These are phyloP conservation scores for Waitea zeae DNA, from an alignment of 1,284 basidiomycete species.

Conservation along the genomic window DNA sequence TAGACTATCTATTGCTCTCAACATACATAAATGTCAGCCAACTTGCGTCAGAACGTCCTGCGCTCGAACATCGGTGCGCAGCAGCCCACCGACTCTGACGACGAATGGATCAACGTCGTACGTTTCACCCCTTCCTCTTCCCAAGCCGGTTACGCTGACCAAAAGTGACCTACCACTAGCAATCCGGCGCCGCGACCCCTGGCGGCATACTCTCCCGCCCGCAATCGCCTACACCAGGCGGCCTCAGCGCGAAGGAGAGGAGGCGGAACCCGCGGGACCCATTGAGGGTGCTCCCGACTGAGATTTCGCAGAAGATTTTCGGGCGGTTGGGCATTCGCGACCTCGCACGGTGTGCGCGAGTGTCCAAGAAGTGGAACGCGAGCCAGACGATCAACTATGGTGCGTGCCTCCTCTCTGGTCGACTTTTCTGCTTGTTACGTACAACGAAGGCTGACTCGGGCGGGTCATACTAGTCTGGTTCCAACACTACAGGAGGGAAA, in stretches of 20 bases:
- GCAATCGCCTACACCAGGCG: conserved; percentile 17
- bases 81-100: conserved; percentile 37
- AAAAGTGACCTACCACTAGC: conserved; percentile 17
- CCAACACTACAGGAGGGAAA: conserved; percentile 66
- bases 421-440: neutral
- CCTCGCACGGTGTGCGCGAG: conserved; percentile 60
- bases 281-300: conserved; percentile 59
- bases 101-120: conserved; percentile 64
- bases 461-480: conserved; percentile 58
- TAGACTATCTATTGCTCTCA: too few species aligned
- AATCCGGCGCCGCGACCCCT: conserved; percentile 54
- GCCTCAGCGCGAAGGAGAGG: conserved; percentile 20
- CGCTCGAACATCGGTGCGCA: conserved; percentile 23
- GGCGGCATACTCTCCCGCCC: conserved; percentile 23
- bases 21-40: too few species aligned
- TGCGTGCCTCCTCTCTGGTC: conserved; percentile 17
- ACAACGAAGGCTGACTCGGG: too few species aligned
- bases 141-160: conserved; percentile 3
- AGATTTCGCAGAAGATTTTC: conserved; percentile 66
- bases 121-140: conserved; percentile 14
- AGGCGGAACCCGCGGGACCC: conserved; percentile 27
- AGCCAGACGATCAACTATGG: conserved; percentile 84
- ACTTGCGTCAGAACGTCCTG: conserved; percentile 53
- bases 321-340: conserved; percentile 41
- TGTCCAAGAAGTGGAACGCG: conserved; percentile 73